A percentile compares a stretch with the other conserved stretches of the same genome.
Evolutionary conservation across 2,329 filamentous ascomycete genomes (phyloP).

Genomic region (Aureobasidium musti): DNA sequence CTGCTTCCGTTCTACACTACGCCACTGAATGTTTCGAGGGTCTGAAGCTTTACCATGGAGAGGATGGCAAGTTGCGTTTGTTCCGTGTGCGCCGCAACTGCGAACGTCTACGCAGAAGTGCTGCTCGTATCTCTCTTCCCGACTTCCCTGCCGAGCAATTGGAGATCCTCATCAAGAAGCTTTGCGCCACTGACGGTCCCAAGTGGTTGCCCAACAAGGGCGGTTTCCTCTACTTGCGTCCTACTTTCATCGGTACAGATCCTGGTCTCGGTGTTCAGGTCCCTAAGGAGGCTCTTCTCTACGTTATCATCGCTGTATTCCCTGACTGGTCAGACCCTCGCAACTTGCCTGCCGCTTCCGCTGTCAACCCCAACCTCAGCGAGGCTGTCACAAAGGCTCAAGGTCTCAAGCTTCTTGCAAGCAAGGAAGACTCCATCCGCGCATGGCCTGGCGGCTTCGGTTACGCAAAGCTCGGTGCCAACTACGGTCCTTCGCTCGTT

Average conservation of each 20-base stretch:
- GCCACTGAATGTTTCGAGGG: constrained; percentile 92
- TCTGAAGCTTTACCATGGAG: constrained; percentile 69
- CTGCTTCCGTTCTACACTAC: constrained; percentile 80
- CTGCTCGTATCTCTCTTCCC: constrained; percentile 70
- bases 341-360: constrained; percentile 29
- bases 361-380: constrained; percentile 25
- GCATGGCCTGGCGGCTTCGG: constrained; percentile 94
- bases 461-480: constrained; percentile 88
- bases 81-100: constrained; percentile 78
- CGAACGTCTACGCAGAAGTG: constrained; percentile 59
- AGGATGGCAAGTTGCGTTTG: constrained; percentile 70
- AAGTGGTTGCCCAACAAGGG: constrained; percentile 78
- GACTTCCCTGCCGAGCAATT: constrained; percentile 70
- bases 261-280: constrained; percentile 76
- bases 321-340: constrained; percentile 45
- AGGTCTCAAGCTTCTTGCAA: constrained; percentile 71
- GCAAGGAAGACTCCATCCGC: constrained; percentile 77
- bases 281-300: constrained; percentile 83
- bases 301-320: constrained; percentile 65
- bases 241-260: constrained; percentile 79
- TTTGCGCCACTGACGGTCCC: constrained; percentile 71
- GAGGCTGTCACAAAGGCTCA: constrained; percentile 22
- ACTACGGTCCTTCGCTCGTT: constrained; percentile 82
- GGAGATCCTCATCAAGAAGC: constrained; percentile 69
- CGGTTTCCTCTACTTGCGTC: constrained; percentile 71